phyloP scores from a whole-genome alignment of 805 yeast species.

The Kodamaea sagamina region DNA sequence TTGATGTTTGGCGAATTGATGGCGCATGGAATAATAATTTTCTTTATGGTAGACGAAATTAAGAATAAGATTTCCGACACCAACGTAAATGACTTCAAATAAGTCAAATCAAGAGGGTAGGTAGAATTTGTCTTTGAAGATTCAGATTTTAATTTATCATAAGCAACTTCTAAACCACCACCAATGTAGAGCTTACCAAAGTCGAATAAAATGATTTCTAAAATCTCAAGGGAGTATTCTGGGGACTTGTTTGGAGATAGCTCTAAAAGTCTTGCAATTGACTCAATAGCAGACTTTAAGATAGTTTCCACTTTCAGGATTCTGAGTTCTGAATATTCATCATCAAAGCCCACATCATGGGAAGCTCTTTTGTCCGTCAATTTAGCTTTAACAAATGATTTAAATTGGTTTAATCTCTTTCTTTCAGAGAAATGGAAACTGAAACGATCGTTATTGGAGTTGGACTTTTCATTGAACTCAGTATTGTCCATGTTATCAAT shows the following conservation, averaged over 20 bases:
- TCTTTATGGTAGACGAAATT: conserved; percentile 70
- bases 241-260: conserved; percentile 63
- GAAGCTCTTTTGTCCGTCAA: conserved; percentile 42
- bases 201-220: conserved; percentile 66
- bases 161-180: conserved; percentile 71
- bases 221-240: conserved; percentile 62
- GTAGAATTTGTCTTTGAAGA: conserved; percentile 29
- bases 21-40: conserved; percentile 74
- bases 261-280: conserved; percentile 75
- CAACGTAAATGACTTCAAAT: conserved; percentile 50
- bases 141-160: conserved; percentile 45
- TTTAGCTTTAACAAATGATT: conserved; percentile 55
- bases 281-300: conserved; percentile 68
- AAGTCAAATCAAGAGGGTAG: conserved; percentile 44
- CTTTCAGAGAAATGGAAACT: conserved; percentile 39
- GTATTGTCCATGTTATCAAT: conserved; percentile 37
- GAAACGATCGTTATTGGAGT: conserved; percentile 26
- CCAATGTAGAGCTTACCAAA: conserved; percentile 76
- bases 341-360: conserved; percentile 19
- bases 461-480: conserved; percentile 21
- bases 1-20: conserved; percentile 57
- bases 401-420: conserved; percentile 53
- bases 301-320: conserved; percentile 59
- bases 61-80: conserved; percentile 64
- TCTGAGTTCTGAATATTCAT: conserved; percentile 33